Evolutionary conservation across 2,329 filamentous ascomycete species (phyloP), one percentile per base, ranked within the genome.

Genomic region (Hawksworthiomyces lignivorus): DNA sequence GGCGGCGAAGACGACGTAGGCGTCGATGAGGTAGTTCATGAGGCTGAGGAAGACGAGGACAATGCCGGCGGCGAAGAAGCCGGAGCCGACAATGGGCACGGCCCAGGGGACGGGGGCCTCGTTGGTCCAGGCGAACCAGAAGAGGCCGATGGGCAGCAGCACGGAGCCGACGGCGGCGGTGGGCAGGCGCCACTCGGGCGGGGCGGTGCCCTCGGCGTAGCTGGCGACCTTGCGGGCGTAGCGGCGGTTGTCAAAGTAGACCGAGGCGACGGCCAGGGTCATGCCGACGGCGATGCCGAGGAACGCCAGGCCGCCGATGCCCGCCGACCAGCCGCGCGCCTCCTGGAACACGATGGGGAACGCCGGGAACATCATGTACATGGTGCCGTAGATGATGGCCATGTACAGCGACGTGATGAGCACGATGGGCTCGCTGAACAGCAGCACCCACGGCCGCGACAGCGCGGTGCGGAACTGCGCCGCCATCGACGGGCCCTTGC

Each of bases 1-100:
- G 1, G 84, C 84, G 1, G 86, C 84, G 48, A 82, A 90, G 52
- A 89, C 82, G 39, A 81, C 80, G 58, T 87, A 80, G 6, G 77
- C 64, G 53, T 85, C 82, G 47, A 85, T 75, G 11, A 85, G 69
- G 59, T 84, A 85, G 60, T 77, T 82, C 55, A 78, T 70, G 34
- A 79, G 61, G 5, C 68, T 68, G n/a, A 85, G 60, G 64, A 85
- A 86, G 27, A 85, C 76, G 22, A 82, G 59, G 2, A 84, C 75
- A 35, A 74, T 57, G 5, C 72, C 64, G 36, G 56, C 57, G 7
- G 59, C 62, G 47, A 69, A 69, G 28, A 65, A 55, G 14, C 59
- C 56, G 1, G 57, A 59, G 7, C 53, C 61, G 33, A 61, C 55
- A 43, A 67, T 64, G 46, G 55, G 53, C 39, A 61, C 59, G 17